These are phyloP conservation scores for Nakaseomyces sp. DNA, from an alignment of 1,139 yeast genomes.

Conservation along the genomic window DNA sequence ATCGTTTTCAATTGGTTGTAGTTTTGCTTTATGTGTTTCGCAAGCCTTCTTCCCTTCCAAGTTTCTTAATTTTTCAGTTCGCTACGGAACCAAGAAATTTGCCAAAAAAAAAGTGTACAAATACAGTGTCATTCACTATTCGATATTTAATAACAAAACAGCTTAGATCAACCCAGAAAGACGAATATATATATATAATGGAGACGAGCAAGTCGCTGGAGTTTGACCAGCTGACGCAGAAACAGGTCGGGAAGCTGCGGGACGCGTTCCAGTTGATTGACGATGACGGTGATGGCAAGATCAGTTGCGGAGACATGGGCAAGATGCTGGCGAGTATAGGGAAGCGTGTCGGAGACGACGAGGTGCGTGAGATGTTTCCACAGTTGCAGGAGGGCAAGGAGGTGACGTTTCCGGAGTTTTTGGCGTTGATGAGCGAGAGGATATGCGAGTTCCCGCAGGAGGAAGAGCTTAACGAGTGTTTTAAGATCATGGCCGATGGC, in stretches of 20 bases:
- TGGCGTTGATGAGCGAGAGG: conserved; percentile 57
- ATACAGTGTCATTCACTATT: no score
- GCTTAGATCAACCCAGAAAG: no score
- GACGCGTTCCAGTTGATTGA: conserved; percentile 63
- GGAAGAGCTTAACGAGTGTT: conserved; percentile 53
- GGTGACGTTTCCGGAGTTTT: conserved; percentile 50
- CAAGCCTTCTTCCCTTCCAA: no score
- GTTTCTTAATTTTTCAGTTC: no score
- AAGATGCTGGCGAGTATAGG: conserved; percentile 49
- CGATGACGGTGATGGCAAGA: conserved; percentile 68
- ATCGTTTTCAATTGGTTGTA: no score
- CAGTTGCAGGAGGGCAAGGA: conserved; percentile 9
- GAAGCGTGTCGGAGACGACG: conserved; percentile 33
- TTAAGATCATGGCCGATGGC: conserved; percentile 47
- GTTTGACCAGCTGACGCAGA: conserved; percentile 28
- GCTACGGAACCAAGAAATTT: no score
- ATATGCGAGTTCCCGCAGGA: conserved; percentile 51
- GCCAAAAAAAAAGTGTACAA: no score
- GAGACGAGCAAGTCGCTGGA: conserved; percentile 24
- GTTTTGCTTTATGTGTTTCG: no score
- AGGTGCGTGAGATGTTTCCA: conserved; percentile 44
- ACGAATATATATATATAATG: conserved; percentile 14
- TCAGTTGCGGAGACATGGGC: conserved; percentile 51
- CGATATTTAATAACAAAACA: no score
- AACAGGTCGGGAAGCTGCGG: conserved; percentile 37